Base-by-base conservation (phyloP, 257 asterid species). In the Forsythia viridissima region DNA sequence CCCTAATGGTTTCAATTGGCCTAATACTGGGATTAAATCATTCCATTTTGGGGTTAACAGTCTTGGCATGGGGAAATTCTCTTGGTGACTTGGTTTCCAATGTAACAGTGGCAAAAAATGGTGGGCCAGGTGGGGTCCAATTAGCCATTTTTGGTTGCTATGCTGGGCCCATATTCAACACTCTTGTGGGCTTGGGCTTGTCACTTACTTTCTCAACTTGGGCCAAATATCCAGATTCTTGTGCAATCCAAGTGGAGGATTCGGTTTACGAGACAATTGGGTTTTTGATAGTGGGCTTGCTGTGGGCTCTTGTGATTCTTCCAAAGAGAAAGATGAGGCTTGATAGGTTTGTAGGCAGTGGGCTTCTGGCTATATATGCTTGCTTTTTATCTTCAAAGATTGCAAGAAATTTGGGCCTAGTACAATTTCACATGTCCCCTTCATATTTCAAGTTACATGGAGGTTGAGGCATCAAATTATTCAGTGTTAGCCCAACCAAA, bases 51-150 rank as follows among this genome's bases (percentile, higher is more conserved):
- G 80, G 85, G 8, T 12, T 84, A 12, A 76, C 77, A 4, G 66
- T 73, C 13, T 75, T 80, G 36, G 87, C 83, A 5, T 75, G 85
- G 85, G 87, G 84, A 4, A 81, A 81, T 78, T 80, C 82, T 11
- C n/a, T 75, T 3, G 85, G 87, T 16, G 87, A 84, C 43, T 46
- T 78, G 55, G 80, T 84, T 51, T 65, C 85, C 39, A 81, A 80
- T 75, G 73, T 75, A 4, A 36, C 81, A 4, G 40, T 80, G 85
- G 87, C 81, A 8, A 72, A 46, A 15, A 65, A 72, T 24, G 76
- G 81, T 55, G 83, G 83, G 20, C 81, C 77, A 5, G 48, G n/a
- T 10, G 81, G 81, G 24, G 74, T 75, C 51, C 75, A 75, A 57
- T n/a, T 74, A 6, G 71, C 81, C 13, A 55, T 81, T 18, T 75